These are phyloP conservation scores for Teratosphaeria epicoccoides DNA, from an alignment of 2,329 filamentous ascomycete species.

Conservation along the genomic window DNA sequence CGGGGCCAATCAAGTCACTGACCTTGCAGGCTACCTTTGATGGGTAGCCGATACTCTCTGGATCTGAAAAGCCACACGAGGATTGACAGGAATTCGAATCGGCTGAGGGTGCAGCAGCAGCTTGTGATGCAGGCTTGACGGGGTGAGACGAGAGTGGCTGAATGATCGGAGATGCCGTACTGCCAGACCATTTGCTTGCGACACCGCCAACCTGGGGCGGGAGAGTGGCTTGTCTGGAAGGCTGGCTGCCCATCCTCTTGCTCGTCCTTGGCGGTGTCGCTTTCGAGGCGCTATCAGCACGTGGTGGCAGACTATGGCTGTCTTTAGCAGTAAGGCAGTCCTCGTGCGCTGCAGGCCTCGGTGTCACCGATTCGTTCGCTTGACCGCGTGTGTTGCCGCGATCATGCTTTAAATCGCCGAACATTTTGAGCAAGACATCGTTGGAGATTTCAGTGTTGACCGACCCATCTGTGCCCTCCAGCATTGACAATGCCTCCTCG, in stretches of 20 bases:
- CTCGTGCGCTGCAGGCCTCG: conserved; percentile 9
- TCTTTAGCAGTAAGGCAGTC: conserved; percentile 5
- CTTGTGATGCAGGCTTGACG: not conserved
- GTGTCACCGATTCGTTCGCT: conserved; percentile 5
- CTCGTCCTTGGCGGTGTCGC: not conserved
- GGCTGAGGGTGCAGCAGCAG: not conserved
- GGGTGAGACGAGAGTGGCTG: conserved; percentile 2
- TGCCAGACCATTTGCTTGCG: conserved; percentile 21
- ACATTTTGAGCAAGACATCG: conserved; percentile 9
- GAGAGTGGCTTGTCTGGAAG: not conserved
- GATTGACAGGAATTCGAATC: not conserved
- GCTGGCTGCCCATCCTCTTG: not conserved
- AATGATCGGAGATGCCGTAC: conserved; percentile 14
- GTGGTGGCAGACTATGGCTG: not conserved
- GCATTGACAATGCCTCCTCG: conserved; percentile 11
- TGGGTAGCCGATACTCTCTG: conserved; percentile 14
- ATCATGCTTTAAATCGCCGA: conserved; percentile 11
- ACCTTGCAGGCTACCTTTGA: conserved; percentile 9
- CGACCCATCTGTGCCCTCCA: conserved; percentile 15
- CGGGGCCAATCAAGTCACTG: conserved; percentile 2
- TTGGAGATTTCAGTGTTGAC: conserved; percentile 7
- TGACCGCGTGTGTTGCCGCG: conserved; percentile 5
- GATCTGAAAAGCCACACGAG: not conserved
- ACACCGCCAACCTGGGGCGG: conserved; percentile 3
- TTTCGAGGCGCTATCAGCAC: not conserved